Conservation (phyloP, 345 rosid species). For the Eucalyptus pumila region DNA sequence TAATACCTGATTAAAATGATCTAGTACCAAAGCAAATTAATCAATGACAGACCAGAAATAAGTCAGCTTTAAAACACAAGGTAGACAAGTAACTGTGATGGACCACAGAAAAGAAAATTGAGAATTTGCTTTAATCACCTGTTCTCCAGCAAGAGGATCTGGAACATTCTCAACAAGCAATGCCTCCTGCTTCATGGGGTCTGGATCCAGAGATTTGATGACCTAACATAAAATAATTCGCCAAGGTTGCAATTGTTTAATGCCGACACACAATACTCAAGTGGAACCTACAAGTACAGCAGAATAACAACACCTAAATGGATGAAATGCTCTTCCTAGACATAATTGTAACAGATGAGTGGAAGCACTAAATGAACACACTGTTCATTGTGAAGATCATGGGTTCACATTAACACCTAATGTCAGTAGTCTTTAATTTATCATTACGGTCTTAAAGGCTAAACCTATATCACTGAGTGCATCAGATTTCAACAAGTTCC, state of each 20-base stretch:
- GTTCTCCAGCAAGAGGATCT: conserved; percentile 91
- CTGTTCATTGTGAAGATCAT: not conserved
- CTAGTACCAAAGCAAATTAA: not conserved
- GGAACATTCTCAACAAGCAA: conserved; percentile 71
- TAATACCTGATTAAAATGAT: not conserved
- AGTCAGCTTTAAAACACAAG: not conserved
- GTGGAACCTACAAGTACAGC: not conserved
- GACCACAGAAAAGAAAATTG: not conserved
- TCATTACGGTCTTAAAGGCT: not conserved
- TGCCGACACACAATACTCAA: not conserved
- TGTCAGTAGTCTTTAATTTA: not conserved
- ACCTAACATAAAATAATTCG: conserved; percentile 24
- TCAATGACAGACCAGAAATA: not conserved
- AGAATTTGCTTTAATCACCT: conserved; percentile 24
- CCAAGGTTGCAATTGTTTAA: not conserved
- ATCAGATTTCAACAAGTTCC: not conserved
- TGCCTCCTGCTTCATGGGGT: conserved; percentile 55
- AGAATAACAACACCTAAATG: not conserved
- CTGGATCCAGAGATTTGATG: conserved; percentile 40
- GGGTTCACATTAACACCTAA: not conserved
- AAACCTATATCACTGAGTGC: not conserved
- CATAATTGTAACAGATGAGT: not conserved
- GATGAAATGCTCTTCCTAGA: not conserved
- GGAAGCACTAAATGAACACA: not conserved
- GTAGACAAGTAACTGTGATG: not conserved